Percentiles rank a stretch among this genome's conserved stretches.
Conservation (phyloP, 2,329 filamentous ascomycete genomes). For the Paracoccidioides lutzii region DNA sequence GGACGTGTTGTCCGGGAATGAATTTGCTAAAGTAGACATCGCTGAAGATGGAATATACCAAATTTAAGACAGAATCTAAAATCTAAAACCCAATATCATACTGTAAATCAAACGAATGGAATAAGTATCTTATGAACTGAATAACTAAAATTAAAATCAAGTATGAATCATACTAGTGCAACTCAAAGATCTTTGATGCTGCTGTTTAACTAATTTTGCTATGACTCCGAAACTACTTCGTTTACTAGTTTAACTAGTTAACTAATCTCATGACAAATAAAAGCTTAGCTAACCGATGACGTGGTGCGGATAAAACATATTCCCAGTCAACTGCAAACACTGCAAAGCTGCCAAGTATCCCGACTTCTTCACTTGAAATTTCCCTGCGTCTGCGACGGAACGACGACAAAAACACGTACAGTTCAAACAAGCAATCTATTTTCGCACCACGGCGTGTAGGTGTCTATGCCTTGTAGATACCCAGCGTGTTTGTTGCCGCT, state of each 20-base stretch:
- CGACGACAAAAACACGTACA: not conserved
- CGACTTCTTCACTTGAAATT: not conserved
- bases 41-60: constrained; percentile 7
- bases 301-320: too few relatives aligned
- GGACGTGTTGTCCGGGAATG: constrained; percentile 41
- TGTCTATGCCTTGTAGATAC: not conserved
- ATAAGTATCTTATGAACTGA: not conserved
- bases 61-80: not conserved
- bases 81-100: not conserved
- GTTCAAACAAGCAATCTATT: too few relatives aligned
- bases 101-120: not conserved
- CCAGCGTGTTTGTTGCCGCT: not conserved
- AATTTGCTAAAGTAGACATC: constrained; percentile 46
- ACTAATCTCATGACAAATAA: not conserved
- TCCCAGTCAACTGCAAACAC: constrained; percentile 8
- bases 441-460: not conserved
- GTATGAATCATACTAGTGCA: too few relatives aligned
- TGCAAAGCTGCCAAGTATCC: constrained; percentile 6
- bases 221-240: too few relatives aligned
- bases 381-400: not conserved
- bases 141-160: too few relatives aligned
- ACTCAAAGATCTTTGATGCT: too few relatives aligned
- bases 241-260: too few relatives aligned
- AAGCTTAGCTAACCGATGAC: not conserved
- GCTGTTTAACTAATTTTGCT: too few relatives aligned